Evolutionary conservation across 2,329 filamentous ascomycete genomes (phyloP), one percentile per base, ranked within the genome.

Genomic region (Xylaria digitata): DNA sequence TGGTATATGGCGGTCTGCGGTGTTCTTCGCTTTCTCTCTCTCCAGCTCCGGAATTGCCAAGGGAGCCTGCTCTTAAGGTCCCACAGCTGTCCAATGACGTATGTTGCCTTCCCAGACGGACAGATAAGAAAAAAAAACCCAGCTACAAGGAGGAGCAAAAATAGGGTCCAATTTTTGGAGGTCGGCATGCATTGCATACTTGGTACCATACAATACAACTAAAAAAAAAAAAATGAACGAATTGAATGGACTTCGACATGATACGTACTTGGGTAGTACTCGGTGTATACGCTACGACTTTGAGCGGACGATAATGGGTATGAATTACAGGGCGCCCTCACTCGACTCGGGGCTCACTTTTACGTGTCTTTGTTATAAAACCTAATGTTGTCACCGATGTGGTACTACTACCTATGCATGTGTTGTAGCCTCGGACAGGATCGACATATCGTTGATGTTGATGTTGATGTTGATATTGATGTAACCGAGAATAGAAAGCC

Each of bases 11-110:
- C 61, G 56, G 50, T 60, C 61, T 60, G 55, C 49, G 45, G 46
- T 6, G 13, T 9, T 26, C 8, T 11, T 13, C 8, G 5, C 11
- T 13, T 37, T 13, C 49, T 30, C 6, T 55, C 15, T 43, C 23
- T 43, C 30, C 42, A 19, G 30, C 50, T 43, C 34, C 30, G 45
- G 56, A 56, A 13, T 15, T 26, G 65, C 65, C 61, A 52, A 67
- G 65, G 4, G 6, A 67, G 65, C 61, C 65, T 65, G 45, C 61
- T 64, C 32, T 32, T 54, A 1, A 21, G 21, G 50, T 45, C n/a
- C 48, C 26, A 34, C 42, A 11, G 56, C 7, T 37, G 26, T 30
- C 61, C 56, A 65, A 58, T 67, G 65, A 65, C 61, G 65, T 64
- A 60, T 3, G 21, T 7, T 42, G 26, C 34, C 42, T 21, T 32